phyloP scores from a whole-genome alignment of 2,329 filamentous ascomycete species.

The Leptodontidium sp. region DNA sequence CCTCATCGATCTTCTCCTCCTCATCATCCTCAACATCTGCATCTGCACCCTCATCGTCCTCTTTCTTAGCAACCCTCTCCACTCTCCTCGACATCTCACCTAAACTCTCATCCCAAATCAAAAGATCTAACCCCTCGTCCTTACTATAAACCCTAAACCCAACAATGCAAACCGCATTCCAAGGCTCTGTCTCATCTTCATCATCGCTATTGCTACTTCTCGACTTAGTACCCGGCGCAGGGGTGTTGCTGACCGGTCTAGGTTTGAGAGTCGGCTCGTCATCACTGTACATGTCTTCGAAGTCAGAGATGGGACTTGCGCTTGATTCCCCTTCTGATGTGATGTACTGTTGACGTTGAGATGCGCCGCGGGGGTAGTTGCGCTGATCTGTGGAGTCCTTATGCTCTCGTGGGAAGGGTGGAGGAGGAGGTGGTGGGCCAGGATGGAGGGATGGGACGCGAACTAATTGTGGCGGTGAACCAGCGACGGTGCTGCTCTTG shows the following conservation, averaged over 20 bases:
- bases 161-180: constrained; percentile 54
- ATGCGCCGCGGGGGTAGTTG: neutral
- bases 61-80: constrained; percentile 17
- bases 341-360: constrained; percentile 44
- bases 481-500: constrained; percentile 31
- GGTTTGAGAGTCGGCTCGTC: constrained; percentile 65
- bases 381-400: constrained; percentile 8
- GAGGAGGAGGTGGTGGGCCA: constrained; percentile 32
- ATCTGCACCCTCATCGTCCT: constrained; percentile 36
- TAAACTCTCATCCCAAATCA: constrained; percentile 35
- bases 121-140: constrained; percentile 51
- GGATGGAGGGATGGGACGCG: constrained; percentile 13
- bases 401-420: constrained; percentile 23
- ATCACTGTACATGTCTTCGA: constrained; percentile 65
- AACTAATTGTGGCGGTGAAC: constrained; percentile 22
- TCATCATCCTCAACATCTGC: constrained; percentile 32
- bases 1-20: neutral
- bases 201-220: constrained; percentile 42
- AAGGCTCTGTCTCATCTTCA: constrained; percentile 50
- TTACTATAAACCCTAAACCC: constrained; percentile 53
- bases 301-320: constrained; percentile 66
- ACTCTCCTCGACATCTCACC: constrained; percentile 26
- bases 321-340: constrained; percentile 62
- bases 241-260: constrained; percentile 39
- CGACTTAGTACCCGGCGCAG: constrained; percentile 36